Base-by-base conservation (phyloP, 1,139 yeast species). In the Petasospora rhodanensis region DNA sequence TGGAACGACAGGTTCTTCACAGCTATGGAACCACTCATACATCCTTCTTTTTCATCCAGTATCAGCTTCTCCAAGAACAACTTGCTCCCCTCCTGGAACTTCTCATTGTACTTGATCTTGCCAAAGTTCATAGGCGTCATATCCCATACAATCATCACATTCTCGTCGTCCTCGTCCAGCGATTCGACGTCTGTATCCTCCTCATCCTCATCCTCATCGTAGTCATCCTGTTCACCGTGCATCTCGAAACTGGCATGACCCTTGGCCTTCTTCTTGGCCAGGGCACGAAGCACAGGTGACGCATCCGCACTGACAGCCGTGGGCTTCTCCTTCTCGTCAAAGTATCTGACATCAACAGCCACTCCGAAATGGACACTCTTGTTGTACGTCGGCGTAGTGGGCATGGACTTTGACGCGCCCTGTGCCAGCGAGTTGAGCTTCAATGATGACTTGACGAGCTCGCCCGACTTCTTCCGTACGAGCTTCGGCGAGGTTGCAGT, bases 341-440 rank as follows among this genome's bases (percentile, higher is more conserved):
- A 85, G 52, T 81, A 82, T 31, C 83, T 68, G 22, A 84, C 76
- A 47, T 82, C 86, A 44, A 68, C 79, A 26, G 72, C 70, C 16
- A 68, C 64, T 26, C 89, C 93, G 58, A 85, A 85, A 56, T 85
- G 91, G 17, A 85, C 95, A 45, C 70, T 77, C 52, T 85, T 85
- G 42, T 41, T 41, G 13, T 69, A 67, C 14, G 82, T 73, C 1
- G 84, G 83, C 4, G 93, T 79, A 1, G 81, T 64, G 3, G 95
- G 95, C 62, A 83, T 68, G 10, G 87, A 78, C 45, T 69, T 68
- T 21, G 76, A 68, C 35, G 84, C 61, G 15, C 57, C 56, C 11
- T 28, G 22, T 26, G 61, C 60, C 26, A 74, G 59, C 26, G 61
- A 60, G 38, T 63, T 71, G 36, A 65, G 54, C 52, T 79, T 82